Evolutionary conservation across 208 protist species (phyloP).

Genomic region (Tritrichomonas musculus): DNA sequence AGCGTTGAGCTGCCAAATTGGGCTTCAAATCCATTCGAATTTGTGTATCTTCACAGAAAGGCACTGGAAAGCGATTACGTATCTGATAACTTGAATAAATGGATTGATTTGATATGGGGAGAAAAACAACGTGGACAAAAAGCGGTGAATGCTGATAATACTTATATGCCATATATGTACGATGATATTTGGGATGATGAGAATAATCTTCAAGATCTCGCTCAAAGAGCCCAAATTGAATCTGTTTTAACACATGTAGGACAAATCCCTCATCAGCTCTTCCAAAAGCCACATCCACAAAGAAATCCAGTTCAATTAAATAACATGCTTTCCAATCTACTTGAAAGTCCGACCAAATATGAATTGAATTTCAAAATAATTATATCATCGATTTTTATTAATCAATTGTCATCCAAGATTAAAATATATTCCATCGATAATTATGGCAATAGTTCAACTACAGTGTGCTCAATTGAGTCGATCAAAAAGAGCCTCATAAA

Average conservation of each 20-base stretch:
- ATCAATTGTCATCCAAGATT: no score
- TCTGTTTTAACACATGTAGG: not conserved
- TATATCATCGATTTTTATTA: no score
- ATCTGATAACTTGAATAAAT: not conserved
- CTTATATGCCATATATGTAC: not conserved
- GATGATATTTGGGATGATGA: not conserved
- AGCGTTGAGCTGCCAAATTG: not conserved
- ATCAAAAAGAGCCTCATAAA: no score
- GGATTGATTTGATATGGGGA: constrained; percentile 3
- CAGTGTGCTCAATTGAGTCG: no score
- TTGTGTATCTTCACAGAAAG: not conserved
- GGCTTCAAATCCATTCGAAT: not conserved
- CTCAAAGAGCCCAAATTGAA: not conserved
- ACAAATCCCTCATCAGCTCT: constrained; percentile 14
- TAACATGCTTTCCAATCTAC: no score
- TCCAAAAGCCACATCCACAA: not conserved
- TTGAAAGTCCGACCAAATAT: no score
- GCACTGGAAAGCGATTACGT: not conserved
- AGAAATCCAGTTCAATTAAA: not conserved
- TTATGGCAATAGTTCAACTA: no score
- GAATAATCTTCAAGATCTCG: not conserved
- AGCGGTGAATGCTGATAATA: not conserved
- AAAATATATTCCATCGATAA: no score
- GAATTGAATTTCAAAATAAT: no score
- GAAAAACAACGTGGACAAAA: not conserved